Conservation (phyloP, 768 basidiomycete genomes). For the Nidula microcarpa region DNA sequence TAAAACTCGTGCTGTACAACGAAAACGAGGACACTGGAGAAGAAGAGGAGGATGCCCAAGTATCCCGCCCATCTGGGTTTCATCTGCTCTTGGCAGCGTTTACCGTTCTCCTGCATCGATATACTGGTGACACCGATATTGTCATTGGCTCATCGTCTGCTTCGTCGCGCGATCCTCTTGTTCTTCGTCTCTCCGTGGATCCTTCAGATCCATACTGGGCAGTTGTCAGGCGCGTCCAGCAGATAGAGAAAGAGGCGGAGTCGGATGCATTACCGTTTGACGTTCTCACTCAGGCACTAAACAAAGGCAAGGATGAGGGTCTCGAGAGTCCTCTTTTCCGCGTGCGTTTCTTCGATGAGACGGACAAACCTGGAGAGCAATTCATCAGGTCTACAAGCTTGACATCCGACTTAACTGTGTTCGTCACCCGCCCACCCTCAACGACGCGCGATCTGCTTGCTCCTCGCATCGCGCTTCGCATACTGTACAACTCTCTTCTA, state of each 20-base stretch:
- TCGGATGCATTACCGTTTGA: slow-evolving; percentile 82
- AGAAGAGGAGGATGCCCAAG: slow-evolving; percentile 32
- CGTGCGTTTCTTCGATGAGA: slow-evolving; percentile 96
- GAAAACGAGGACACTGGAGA: slow-evolving; percentile 54
- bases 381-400: slow-evolving; percentile 79
- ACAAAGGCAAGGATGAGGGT: slow-evolving; percentile 51
- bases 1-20: slow-evolving; percentile 76
- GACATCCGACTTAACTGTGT: slow-evolving; percentile 91
- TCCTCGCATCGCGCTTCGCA: slow-evolving; percentile 72
- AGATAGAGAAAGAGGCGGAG: slow-evolving; percentile 80
- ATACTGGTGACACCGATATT: slow-evolving; percentile 93
- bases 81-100: slow-evolving; percentile 93
- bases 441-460: slow-evolving; percentile 69
- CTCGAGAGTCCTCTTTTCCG: slow-evolving; percentile 75
- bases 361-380: slow-evolving; percentile 65
- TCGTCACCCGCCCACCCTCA: slow-evolving; percentile 71
- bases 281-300: slow-evolving; percentile 63
- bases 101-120: slow-evolving; percentile 85
- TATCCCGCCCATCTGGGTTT: slow-evolving; percentile 72
- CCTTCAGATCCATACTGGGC: slow-evolving; percentile 88
- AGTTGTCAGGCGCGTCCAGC: slow-evolving; percentile 81
- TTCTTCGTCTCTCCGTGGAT: slow-evolving; percentile 81
- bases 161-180: slow-evolving; percentile 68
- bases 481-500: slow-evolving; percentile 92
- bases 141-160: slow-evolving; percentile 88